Evolutionary conservation across 176 grass and related monocot species (phyloP), one percentile per base, ranked within the genome.

Genomic region (Phoenix roebelenii): DNA sequence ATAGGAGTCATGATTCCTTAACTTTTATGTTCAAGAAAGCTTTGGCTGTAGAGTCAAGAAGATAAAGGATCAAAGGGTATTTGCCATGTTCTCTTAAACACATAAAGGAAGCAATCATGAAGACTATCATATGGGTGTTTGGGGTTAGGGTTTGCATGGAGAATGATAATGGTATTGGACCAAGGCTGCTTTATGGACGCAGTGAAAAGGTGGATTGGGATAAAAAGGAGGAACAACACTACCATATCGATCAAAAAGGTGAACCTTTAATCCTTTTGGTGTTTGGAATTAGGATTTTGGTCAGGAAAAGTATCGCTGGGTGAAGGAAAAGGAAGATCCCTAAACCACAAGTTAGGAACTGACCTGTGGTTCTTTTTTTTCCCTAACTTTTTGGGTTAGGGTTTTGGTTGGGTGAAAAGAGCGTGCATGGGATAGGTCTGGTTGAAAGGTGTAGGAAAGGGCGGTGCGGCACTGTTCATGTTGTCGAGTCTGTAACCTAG

Each of bases 231-330:
- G 24, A 25, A 66, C 23, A n/a, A 77, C 68, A 49, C 57, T 22
- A 17, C 55, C 60, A 67, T 78, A 81, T 80, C 25, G 74, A 76
- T 73, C 25, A 69, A 75, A 83, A 84, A 74, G 16, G 44, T 16
- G 10, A 63, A 26, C 59, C 76, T 85, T 77, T 80, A 24, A 64
- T 49, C 71, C 69, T 58, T 79, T 82, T 74, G 75, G 76, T 50
- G 57, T 57, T 71, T 64, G 80, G 77, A 75, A 80, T 80, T 66
- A 73, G 76, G 68, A 76, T 78, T 80, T 79, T 59, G 63, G 72
- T 67, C 74, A 64, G 52, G 58, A 78, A 78, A 78, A 71, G 60
- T 78, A 56, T 58, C 54, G n/a, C 53, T 66, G 57, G 65, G 79
- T 71, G 32, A 16, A 60, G 58, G 56, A 39, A 65, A 62, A 54